These are phyloP conservation scores for Leccinum subspadiceum DNA, from an alignment of 1,284 basidiomycete genomes.

Conservation along the genomic window DNA sequence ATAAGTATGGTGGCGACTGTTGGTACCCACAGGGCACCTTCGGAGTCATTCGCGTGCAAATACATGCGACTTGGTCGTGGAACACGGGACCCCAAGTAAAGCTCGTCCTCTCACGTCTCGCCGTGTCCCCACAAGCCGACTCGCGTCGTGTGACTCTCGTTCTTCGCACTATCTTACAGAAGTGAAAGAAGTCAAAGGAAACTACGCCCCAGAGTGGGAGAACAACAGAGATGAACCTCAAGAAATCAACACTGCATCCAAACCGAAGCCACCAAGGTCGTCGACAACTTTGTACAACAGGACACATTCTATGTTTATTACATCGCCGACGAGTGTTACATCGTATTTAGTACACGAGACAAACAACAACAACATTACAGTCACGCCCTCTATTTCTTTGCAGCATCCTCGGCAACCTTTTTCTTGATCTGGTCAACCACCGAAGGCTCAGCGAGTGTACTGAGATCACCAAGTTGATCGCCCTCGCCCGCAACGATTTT, in stretches of 20 bases:
- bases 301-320: slow-evolving; percentile 1
- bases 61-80: not conserved
- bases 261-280: not conserved
- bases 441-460: slow-evolving; percentile 84
- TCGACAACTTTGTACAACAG: not conserved
- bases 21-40: not conserved
- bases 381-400: slow-evolving; percentile 17
- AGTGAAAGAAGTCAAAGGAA: not conserved
- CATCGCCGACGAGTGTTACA: slow-evolving; percentile 1
- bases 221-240: not conserved
- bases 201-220: not conserved
- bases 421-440: slow-evolving; percentile 80
- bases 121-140: not conserved
- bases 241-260: not conserved
- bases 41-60: not conserved
- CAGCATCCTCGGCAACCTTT: slow-evolving; percentile 53
- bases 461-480: slow-evolving; percentile 91
- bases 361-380: not conserved
- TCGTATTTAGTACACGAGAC: not conserved
- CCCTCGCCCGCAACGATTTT: slow-evolving; percentile 94
- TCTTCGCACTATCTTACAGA: not conserved
- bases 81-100: not conserved
- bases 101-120: not conserved
- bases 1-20: not conserved
- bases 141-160: not conserved